Base-by-base conservation (phyloP, 2,329 filamentous ascomycete species). In the Zymoseptoria ardabiliae region DNA sequence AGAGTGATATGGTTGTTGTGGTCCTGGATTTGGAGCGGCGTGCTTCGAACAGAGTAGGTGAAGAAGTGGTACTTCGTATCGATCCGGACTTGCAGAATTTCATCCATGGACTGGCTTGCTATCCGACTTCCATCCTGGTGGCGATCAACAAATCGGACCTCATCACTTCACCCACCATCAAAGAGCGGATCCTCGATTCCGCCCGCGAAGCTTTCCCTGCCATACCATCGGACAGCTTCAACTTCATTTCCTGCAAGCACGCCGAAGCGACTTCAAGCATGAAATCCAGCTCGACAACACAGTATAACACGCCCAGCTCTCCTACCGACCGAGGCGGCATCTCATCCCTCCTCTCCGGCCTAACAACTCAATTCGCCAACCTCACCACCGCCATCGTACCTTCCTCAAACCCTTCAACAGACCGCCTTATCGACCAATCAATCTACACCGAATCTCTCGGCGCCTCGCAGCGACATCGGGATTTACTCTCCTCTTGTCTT, bases 391-490 rank as follows among this genome's bases (percentile, higher is more conserved):
- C 72, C 6, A 60, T 78, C 5, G 69, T 45, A 4, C 35, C 35
- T 13, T 13, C 13, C 35, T 45, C 30, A 35, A 11, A 13, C 9
- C 10, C 3, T 13, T 10, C 10, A 35, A 35, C 3, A 13, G 30
- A 13, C 8, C 8, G 30, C 4, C n/a, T 13, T 5, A n/a, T 45
- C 35, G 35, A 45, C 17, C 35, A 45, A 45, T 17, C 35, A 7
- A 45, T 45, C 35, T 45, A 45, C 17, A 45, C 35, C 13, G 90
- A 96, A 69, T 87, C 94, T 4, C 82, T 97, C 3, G 92, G 92
- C 58, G 92, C 96, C 45, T 96, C 90, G 19, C 90, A 93, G 74
- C 87, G 94, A 60, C 94, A 99, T 77, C 84, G 89, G 55, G 83
- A 91, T 72, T 85, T 97, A 56, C 81, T 99, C 53, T 81, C 84